Evolutionary conservation across 75 land plant genomes (phyloP), one percentile per base, ranked within the genome.

Genomic region (Adiantum capillusveneris): DNA sequence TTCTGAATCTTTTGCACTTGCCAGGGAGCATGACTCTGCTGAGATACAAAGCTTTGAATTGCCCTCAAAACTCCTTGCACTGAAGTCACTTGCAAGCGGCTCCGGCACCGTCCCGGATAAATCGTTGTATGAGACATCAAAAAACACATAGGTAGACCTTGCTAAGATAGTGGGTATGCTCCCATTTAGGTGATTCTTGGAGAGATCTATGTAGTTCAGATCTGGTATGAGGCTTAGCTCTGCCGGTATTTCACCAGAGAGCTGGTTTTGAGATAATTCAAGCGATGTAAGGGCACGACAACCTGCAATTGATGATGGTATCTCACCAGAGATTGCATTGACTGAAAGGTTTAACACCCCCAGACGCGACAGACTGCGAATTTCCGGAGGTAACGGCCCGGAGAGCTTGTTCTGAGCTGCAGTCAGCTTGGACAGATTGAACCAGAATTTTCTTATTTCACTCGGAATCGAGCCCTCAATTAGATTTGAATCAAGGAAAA

Each of bases 161-260:
- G 51, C 85, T 69, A 21, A 90, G 74, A 31, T 42, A 1, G 44
- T 68, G 0, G 97, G 97, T 27, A 91, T 80, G 18, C 17, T 62
- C 24, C 97, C 97, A 25, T 80, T 44, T 44, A 91, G 71, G 17
- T 22, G 43, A 63, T 91, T 91, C 34, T 51, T n/a, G 75, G 81
- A 81, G 25, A 90, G 75, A 62, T 90, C 97, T 11, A 92, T 70
- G 44, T 81, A 71, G 68, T 81, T 82, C 44, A 87, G 76, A 71
- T 82, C 82, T 16, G 84, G 67, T 48, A 90, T 81, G 30, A 59
- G 52, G 22, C 77, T 62, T 50, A 87, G 52, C 56, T 74, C 71
- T 11, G 62, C 73, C 1, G 94, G 95, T 55, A 85, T 89, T 46
- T 44, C 31, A 1, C 86, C 89, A 0, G 54, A 19, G 45, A 89